Evolutionary conservation across 2,329 filamentous ascomycete species (phyloP), one percentile per base, ranked within the genome.

Genomic region (Penicillium sp.): DNA sequence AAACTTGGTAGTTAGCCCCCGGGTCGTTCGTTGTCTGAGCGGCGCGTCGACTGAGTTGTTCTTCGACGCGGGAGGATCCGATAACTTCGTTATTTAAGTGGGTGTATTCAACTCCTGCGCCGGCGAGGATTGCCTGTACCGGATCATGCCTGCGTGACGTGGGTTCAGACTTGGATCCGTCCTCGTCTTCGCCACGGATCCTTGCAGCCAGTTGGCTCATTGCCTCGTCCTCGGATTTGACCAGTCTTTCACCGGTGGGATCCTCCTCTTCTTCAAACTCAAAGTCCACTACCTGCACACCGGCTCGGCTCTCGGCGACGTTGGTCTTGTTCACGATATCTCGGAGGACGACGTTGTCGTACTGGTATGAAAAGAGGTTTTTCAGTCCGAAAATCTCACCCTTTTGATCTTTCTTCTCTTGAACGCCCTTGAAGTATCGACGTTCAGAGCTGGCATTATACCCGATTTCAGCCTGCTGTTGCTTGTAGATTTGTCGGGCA

Each of bases 251-350:
- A 46, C 68, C 68, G 16, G 81, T 78, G 2, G 81, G 76, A 7
- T 76, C 77, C 5, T 76, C 77, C 0, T 80, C 81, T 55, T 84
- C 77, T 14, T 87, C 81, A 62, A 89, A 78, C 53, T 95, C 84
- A 16, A 96, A 80, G 48, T 89, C 86, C n/a, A 86, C 79, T 27
- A 96, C 84, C 25, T 83, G 81, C 9, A 97, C 88, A 0, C 91
- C 92, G 0, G 88, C 90, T 66, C 87, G 89, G 38, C 90, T 90
- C 74, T 99, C 94, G 4, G 94, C 94, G 46, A 99, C 86, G 64
- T 99, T 99, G 25, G 94, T 97, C 72, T 96, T 96, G 76, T 97
- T 96, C 63, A 99, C 90, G 61, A 99, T 97, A 50, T 96, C 90
- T n/a, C 89, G 83, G 5, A 97, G 80, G 13, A 96, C 80, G 11